These are phyloP conservation scores for Bipolaris zeicola DNA, from an alignment of 2,329 filamentous ascomycete species.

Conservation along the genomic window DNA sequence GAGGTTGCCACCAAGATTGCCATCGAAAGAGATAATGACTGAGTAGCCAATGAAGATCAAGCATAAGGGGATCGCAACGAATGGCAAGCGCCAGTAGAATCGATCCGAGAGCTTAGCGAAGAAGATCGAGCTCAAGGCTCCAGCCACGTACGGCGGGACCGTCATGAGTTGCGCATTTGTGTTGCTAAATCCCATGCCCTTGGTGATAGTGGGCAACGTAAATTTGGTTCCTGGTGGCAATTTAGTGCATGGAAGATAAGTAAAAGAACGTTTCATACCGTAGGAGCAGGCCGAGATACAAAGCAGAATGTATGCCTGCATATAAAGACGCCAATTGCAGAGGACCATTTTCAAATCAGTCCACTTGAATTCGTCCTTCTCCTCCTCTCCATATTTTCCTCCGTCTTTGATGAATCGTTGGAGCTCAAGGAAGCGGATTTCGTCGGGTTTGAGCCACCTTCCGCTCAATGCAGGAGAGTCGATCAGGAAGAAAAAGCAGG, in stretches of 20 bases:
- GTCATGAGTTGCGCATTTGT: conserved; percentile 40
- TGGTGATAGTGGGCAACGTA: conserved; percentile 32
- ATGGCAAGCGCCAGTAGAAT: conserved; percentile 27
- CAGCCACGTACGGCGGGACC: conserved; percentile 35
- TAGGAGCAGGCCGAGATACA: conserved; percentile 35
- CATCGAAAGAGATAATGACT: conserved; percentile 50
- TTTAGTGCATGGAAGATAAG: neutral
- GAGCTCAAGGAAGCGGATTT: conserved; percentile 30
- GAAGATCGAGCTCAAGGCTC: conserved; percentile 31
- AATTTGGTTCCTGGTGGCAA: conserved; percentile 2
- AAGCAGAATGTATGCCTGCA: conserved; percentile 37
- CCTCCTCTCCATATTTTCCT: conserved; percentile 24
- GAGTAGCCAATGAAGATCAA: conserved; percentile 39
- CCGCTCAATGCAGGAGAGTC: conserved; percentile 28
- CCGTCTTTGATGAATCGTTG: conserved; percentile 34
- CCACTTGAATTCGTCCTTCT: conserved; percentile 27
- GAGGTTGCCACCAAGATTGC: conserved; percentile 49
- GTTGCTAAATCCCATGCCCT: conserved; percentile 37
- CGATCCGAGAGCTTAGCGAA: conserved; percentile 33
- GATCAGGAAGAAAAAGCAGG: conserved; percentile 36
- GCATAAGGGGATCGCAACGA: conserved; percentile 39
- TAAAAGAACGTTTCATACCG: conserved; percentile 14
- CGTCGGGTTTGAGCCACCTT: conserved; percentile 30
- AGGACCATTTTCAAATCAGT: conserved; percentile 34
- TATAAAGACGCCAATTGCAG: conserved; percentile 37